Conservation (phyloP, 2,329 filamentous ascomycete genomes). For the Epichloe gansuensis region DNA sequence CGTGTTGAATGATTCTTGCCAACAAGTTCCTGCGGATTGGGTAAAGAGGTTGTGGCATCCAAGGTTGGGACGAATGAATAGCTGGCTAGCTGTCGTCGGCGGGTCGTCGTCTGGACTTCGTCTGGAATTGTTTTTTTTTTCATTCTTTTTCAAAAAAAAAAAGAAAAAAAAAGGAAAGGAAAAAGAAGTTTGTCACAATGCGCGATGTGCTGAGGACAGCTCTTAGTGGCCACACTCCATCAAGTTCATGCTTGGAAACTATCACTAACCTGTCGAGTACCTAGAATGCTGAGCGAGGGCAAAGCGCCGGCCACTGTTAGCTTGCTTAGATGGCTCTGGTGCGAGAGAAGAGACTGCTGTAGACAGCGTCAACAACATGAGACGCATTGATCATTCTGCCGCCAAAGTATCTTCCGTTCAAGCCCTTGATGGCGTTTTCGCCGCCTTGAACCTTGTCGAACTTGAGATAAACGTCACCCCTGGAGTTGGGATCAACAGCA, state of each 20-base stretch:
- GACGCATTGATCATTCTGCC: slow-evolving; percentile 85
- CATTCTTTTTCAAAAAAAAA: no score
- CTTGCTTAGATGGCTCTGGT: slow-evolving; percentile 61
- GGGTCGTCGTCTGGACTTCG: background rate
- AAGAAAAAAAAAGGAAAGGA: background rate
- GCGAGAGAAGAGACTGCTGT: slow-evolving; percentile 89
- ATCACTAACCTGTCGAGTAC: slow-evolving; percentile 28
- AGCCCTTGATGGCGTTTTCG: slow-evolving; percentile 93
- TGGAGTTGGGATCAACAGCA: slow-evolving; percentile 80
- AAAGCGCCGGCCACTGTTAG: slow-evolving; percentile 35
- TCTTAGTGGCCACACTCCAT: background rate
- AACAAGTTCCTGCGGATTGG: background rate
- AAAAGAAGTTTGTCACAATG: background rate
- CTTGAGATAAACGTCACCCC: slow-evolving; percentile 96
- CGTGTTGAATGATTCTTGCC: background rate
- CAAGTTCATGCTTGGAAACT: slow-evolving; percentile 5
- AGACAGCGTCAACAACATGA: slow-evolving; percentile 95
- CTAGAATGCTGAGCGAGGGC: slow-evolving; percentile 34
- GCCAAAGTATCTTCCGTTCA: slow-evolving; percentile 94
- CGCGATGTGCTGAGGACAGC: background rate
- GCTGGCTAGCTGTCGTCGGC: background rate
- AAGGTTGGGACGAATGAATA: background rate
- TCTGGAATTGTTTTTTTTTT: no score
- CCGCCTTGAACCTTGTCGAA: slow-evolving; percentile 92
- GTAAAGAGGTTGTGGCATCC: background rate